Evolutionary conservation across 208 protist genomes (phyloP), one percentile per base, ranked within the genome.

Genomic region (Acanthamoeba sp.): DNA sequence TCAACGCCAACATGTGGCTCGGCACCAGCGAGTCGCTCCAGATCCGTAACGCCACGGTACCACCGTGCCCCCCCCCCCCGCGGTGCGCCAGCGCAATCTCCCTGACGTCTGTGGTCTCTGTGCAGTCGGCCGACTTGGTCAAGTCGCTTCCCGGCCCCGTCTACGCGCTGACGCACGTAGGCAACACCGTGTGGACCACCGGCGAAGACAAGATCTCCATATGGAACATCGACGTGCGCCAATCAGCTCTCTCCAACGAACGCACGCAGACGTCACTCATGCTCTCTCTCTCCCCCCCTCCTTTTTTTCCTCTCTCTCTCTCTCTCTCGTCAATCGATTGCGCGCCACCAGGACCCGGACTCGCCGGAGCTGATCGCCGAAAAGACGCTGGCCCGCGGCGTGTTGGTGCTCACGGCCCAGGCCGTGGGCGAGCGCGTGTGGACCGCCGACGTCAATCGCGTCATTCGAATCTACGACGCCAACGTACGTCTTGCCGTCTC

Each of bases 1-100:
- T 71, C 55, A 91, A 91, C 57, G 85, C 52, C 36, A 66, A 91
- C 85, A 91, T 91, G 52, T 91, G 85, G 85, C 32, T 91, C 57
- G 50, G 32, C 57, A 91, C 85, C 32, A 66, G 38, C 52, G 62
- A 52, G 20, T 76, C 52, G 14, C 57, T 91, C 0, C 85, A 91
- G 18, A 91, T 91, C 85, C 52, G 85, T 1, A 91, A 91, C 24
- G 48, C 57, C 36, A 91, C 85, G 29, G 84, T 90, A 36, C 27
- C 4, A 2, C 48, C 22, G 69, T 3, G 18, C 27, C 52, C 18
- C 52, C 1, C 38, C 27, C 52, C 18, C 52, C 1, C 27, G 64
- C 32, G 7, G 34, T 71, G 45, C 0, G 45, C 10, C 12, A 34
- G 32, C 29, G 16, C 24, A 1, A 71, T 3, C 16, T 6, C 57